Percentiles rank a stretch among this genome's conserved stretches.
Conservation (phyloP, 805 yeast species). For the Kregervanrija fluxuum region DNA sequence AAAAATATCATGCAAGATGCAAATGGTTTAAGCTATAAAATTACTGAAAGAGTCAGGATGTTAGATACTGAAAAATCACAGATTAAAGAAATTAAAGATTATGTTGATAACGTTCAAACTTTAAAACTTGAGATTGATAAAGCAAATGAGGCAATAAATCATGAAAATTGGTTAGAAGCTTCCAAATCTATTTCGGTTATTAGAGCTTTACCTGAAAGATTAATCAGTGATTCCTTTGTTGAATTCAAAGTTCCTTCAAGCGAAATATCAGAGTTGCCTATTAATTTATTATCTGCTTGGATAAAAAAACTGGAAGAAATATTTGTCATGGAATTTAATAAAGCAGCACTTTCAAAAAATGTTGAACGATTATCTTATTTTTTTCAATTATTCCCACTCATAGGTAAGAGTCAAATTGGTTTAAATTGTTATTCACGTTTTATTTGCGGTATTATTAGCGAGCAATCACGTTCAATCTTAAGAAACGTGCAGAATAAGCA, state of each 20-base stretch:
- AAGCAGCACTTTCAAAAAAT: conserved; percentile 60
- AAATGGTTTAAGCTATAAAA: conserved; percentile 53
- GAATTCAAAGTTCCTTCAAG: conserved; percentile 77
- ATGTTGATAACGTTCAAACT: conserved; percentile 58
- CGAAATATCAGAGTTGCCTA: conserved; percentile 78
- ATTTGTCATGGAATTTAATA: conserved; percentile 57
- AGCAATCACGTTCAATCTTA: conserved; percentile 65
- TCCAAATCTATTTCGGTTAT: conserved; percentile 58
- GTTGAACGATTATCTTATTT: conserved; percentile 67
- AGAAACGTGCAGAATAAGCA: conserved; percentile 33
- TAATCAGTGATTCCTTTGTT: conserved; percentile 62
- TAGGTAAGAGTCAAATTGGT: conserved; percentile 67
- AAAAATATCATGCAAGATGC: conserved; percentile 50
- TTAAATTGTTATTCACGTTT: conserved; percentile 76
- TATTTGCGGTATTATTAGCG: conserved; percentile 76
- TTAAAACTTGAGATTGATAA: conserved; percentile 59
- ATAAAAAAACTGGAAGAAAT: conserved; percentile 46
- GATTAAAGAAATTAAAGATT: conserved; percentile 53
- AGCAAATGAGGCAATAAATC: conserved; percentile 61
- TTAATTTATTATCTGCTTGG: conserved; percentile 49
- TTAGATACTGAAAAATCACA: conserved; percentile 65
- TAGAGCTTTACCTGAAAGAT: conserved; percentile 43
- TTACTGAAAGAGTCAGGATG: conserved; percentile 62
- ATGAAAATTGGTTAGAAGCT: conserved; percentile 68
- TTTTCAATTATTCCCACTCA: conserved; percentile 82